Base-by-base conservation (phyloP, 2,329 filamentous ascomycete species). In the Claviceps purpurea region DNA sequence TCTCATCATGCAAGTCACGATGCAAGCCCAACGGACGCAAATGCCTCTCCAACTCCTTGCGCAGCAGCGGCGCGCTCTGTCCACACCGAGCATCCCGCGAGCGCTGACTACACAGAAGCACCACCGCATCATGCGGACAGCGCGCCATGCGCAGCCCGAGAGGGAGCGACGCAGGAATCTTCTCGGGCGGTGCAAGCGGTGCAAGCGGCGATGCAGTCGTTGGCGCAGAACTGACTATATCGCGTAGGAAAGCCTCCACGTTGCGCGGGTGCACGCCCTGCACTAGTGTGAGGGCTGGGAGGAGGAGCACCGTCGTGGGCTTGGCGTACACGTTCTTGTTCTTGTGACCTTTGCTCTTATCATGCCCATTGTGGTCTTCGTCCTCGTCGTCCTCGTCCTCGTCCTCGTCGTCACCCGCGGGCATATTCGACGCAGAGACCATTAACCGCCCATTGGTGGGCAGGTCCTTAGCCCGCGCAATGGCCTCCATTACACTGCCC, bases 21-120 rank as follows among this genome's bases (percentile, higher is more conserved):
- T 85, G 90, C 20, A 98, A 71, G 0, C 89, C 90, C 13, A 95
- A 73, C 1, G 87, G 86, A 0, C 89, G 83, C 39, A 97, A 76
- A 65, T 96, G 89, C 1, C 91, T 79, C 72, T 95, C 89, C 51
- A 98, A 80, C 69, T 97, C 93, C 61, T 84, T 84, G 46, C 83
- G 79, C n/a, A 97, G 73, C 2, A 98, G 75, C 2, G 93, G 93
- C 1, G 93, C 93, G 38, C 86, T 93, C 71, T 96, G 90, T 0
- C 91, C 93, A 65, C 93, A 97, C 60, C 93, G 86, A 0, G 88
- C 90, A 67, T 97, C 93, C 56, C 93, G 85, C n/a, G 89, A 96
- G 62, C 81, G 82, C 65, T 97, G 93, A 46, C 87, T 95, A 74
- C 93, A 98, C 63, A 98, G 83, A 49, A 98, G 79, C 62, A 98